Evolutionary conservation across 805 yeast genomes (phyloP).

Genomic region (Kodamaea kakaduensis): DNA sequence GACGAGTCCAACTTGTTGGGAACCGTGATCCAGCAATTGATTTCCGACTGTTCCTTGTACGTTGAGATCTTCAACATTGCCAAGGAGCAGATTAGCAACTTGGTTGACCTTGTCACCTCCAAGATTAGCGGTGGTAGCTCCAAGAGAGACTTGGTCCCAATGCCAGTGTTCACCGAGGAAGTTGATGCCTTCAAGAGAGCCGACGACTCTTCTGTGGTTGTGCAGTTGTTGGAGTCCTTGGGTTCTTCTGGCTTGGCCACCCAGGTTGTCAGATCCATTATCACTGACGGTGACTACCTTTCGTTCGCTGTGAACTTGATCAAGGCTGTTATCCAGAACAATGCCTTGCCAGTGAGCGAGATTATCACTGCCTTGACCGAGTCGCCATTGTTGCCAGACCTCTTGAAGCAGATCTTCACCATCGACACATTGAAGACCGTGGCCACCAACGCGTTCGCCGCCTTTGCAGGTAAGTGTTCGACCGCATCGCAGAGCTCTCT

Average conservation of each 20-base stretch:
- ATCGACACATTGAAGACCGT: conserved; percentile 32
- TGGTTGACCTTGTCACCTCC: conserved; percentile 24
- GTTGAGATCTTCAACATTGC: conserved; percentile 32
- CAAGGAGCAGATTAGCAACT: conserved; percentile 22
- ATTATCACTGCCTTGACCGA: conserved; percentile 29
- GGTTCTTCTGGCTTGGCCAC: conserved; percentile 40
- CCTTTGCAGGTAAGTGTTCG: conserved; percentile 31
- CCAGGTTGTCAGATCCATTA: conserved; percentile 34
- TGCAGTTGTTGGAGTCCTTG: conserved; percentile 38
- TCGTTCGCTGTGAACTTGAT: conserved; percentile 36
- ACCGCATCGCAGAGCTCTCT: conserved; percentile 7
- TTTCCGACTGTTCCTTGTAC: conserved; percentile 37
- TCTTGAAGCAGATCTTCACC: conserved; percentile 32
- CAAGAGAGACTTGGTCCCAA: conserved; percentile 17
- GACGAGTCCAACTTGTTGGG: conserved; percentile 35
- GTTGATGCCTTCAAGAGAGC: conserved; percentile 12
- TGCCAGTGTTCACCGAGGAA: conserved; percentile 7
- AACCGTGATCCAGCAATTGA: conserved; percentile 31
- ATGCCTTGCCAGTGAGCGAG: conserved; percentile 26
- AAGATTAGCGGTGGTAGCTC: conserved; percentile 18
- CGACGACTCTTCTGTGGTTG: conserved; percentile 25
- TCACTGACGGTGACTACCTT: conserved; percentile 35
- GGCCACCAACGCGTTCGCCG: conserved; percentile 35
- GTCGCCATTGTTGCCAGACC: conserved; percentile 31
- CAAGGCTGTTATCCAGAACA: conserved; percentile 24